Evolutionary conservation across 495 filamentous ascomycete genomes (phyloP), one percentile per base, ranked within the genome.

Genomic region (Lophiostoma macrostomum): DNA sequence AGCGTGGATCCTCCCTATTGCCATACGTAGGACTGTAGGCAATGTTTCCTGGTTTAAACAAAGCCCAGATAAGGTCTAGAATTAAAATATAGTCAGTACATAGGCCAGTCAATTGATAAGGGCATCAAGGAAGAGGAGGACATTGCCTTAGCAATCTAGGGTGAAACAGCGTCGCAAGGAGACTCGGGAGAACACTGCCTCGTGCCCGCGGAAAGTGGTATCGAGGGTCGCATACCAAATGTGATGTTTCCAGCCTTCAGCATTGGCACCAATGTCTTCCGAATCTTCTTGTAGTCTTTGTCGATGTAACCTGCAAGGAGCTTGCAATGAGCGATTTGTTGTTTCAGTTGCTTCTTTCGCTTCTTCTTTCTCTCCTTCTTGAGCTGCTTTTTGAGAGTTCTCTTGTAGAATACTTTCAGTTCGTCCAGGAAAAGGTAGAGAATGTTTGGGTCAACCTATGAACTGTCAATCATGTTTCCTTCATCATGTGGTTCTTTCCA

Each of bases 1-100:
- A 86, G 27, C 88, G 83, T 1, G 90, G 90, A 63, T 95, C 87
- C 41, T 94, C 88, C 14, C 75, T 68, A 36, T 78, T 83, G 2
- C 86, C 87, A 58, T 95, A 93, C 1, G 88, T 93, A 2, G 81
- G 80, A 0, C 87, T 86, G 61, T 86, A 91, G 1, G 85, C 85
- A 30, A 95, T 80, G 12, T 88, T 88, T 61, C 94, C 91, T 5
- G 91, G 90, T 61, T 95, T 94, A 75, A 88, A 91, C 5, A 96
- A 70, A 2, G 91, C 89, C 91, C n/a, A n/a, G n/a, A n/a, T n/a
- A n/a, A n/a, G n/a, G n/a, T n/a, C n/a, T n/a, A n/a, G n/a, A n/a
- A n/a, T n/a, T n/a, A n/a, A n/a, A n/a, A n/a, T n/a, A n/a, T n/a
- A n/a, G n/a, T n/a, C n/a, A n/a, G n/a, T n/a, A n/a, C n/a, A n/a